These are phyloP conservation scores for Claviceps pusilla DNA, from an alignment of 2,329 filamentous ascomycete species.

Conservation along the genomic window DNA sequence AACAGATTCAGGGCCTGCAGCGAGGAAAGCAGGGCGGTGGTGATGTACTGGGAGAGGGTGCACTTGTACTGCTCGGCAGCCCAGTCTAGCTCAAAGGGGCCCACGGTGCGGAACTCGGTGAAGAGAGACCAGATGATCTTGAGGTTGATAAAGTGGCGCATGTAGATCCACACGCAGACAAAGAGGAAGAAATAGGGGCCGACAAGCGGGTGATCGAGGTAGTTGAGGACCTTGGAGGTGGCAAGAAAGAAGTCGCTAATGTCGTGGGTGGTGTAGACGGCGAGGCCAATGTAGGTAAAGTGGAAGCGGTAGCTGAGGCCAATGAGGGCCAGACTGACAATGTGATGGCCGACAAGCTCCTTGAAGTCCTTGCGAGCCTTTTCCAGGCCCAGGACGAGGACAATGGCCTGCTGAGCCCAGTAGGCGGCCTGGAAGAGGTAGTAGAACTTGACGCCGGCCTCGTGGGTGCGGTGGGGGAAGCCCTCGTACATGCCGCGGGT, in stretches of 20 bases:
- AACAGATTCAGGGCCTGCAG: slow-evolving; percentile 67
- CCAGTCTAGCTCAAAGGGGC: slow-evolving; percentile 65
- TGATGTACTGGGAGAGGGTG: slow-evolving; percentile 52
- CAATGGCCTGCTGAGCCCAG: slow-evolving; percentile 89
- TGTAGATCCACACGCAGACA: slow-evolving; percentile 73
- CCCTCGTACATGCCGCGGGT: slow-evolving; percentile 77
- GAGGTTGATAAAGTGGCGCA: slow-evolving; percentile 74
- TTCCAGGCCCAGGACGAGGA: slow-evolving; percentile 73
- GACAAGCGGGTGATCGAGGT: slow-evolving; percentile 66
- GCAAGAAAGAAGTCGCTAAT: slow-evolving; percentile 93
- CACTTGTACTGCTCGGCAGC: slow-evolving; percentile 65
- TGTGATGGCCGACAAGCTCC: slow-evolving; percentile 81
- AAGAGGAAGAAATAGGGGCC: slow-evolving; percentile 74
- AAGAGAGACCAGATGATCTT: slow-evolving; percentile 61
- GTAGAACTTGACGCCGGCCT: slow-evolving; percentile 79
- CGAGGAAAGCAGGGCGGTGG: slow-evolving; percentile 44
- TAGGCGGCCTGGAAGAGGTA: slow-evolving; percentile 90
- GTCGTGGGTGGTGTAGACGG: slow-evolving; percentile 89
- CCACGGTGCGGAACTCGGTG: slow-evolving; percentile 59
- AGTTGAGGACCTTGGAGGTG: slow-evolving; percentile 83
- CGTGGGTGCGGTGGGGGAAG: slow-evolving; percentile 72
- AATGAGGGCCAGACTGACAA: slow-evolving; percentile 76
- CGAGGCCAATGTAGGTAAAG: slow-evolving; percentile 87
- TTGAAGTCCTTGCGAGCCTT: slow-evolving; percentile 91
- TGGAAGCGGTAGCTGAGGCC: slow-evolving; percentile 84